A percentile compares a stretch with the other conserved stretches of the same genome.
phyloP scores from a whole-genome alignment of 2,329 filamentous ascomycete genomes.

The Daldinia eschscholtzii region DNA sequence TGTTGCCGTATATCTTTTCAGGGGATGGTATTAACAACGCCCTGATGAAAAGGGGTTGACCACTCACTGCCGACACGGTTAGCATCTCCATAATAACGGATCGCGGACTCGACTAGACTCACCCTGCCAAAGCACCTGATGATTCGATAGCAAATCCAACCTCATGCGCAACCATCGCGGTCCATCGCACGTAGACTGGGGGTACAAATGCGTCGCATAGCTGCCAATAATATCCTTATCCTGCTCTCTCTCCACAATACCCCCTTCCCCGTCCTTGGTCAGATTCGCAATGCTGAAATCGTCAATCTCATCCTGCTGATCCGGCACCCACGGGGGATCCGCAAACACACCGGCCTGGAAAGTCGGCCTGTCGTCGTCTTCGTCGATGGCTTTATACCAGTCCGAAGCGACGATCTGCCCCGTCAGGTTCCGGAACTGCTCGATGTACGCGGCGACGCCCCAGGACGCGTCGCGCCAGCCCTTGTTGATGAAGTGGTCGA shows the following conservation, averaged over 20 bases:
- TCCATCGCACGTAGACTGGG: slow-evolving; percentile 55
- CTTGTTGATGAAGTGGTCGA: slow-evolving; percentile 55
- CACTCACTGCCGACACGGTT: slow-evolving; percentile 20
- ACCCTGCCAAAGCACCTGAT: slow-evolving; percentile 51
- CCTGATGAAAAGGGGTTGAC: neutral
- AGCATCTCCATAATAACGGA: neutral
- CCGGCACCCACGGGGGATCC: slow-evolving; percentile 54
- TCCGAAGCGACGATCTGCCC: slow-evolving; percentile 48
- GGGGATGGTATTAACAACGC: no score
- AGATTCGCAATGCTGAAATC: slow-evolving; percentile 54
- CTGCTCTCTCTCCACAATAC: slow-evolving; percentile 45
- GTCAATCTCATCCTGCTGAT: slow-evolving; percentile 55
- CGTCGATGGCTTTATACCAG: slow-evolving; percentile 49
- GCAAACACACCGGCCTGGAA: slow-evolving; percentile 54
- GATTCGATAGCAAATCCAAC: slow-evolving; percentile 53
- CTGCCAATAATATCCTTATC: slow-evolving; percentile 53
- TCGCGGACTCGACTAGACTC: neutral
- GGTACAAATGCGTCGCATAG: slow-evolving; percentile 55
- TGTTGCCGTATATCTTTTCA: neutral
- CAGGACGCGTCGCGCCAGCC: slow-evolving; percentile 51
- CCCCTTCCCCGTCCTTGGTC: slow-evolving; percentile 42
- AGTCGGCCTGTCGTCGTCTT: slow-evolving; percentile 42
- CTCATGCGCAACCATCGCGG: slow-evolving; percentile 52
- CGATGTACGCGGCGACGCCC: slow-evolving; percentile 50
- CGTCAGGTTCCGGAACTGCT: slow-evolving; percentile 53